phyloP scores from a whole-genome alignment of 768 basidiomycete genomes.

The Russula vinacea region DNA sequence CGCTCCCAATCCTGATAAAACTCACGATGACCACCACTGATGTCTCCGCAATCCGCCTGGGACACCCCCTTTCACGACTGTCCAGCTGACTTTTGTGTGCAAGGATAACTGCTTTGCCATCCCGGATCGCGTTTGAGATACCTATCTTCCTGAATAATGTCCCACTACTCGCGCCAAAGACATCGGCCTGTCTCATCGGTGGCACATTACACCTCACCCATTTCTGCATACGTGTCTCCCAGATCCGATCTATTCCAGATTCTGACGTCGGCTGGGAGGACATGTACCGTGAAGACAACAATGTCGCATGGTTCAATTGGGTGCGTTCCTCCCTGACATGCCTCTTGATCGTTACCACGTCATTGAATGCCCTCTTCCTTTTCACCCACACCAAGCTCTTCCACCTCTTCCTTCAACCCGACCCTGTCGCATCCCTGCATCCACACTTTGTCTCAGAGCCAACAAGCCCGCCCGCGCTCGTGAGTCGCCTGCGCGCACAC shows the following conservation, averaged over 20 bases:
- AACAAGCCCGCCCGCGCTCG: conserved; percentile 42
- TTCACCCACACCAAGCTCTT: conserved; percentile 69
- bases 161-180: conserved; percentile 64
- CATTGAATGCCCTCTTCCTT: conserved; percentile 61
- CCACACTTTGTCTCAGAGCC: conserved; percentile 60
- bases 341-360: conserved; percentile 52
- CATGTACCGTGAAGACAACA: conserved; percentile 64
- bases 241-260: conserved; percentile 54
- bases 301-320: conserved; percentile 77
- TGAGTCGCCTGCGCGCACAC: conserved; percentile 30
- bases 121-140: conserved; percentile 72
- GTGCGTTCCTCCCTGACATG: conserved; percentile 50
- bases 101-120: conserved; percentile 64
- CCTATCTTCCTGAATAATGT: conserved; percentile 79
- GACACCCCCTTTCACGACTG: neutral
- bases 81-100: conserved; percentile 19
- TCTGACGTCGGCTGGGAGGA: conserved; percentile 78
- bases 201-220: conserved; percentile 64
- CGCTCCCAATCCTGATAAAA: conserved; percentile 19
- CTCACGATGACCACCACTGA: conserved; percentile 22
- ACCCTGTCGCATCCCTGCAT: conserved; percentile 68
- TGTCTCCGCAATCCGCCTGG: too few relatives aligned
- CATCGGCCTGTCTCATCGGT: conserved; percentile 66
- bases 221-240: conserved; percentile 59
- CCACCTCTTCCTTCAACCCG: conserved; percentile 58